Percentiles rank a stretch among this genome's conserved stretches.
These are phyloP conservation scores for Trichothecium sympodiale DNA, from an alignment of 2,329 filamentous ascomycete species.

Conservation along the genomic window DNA sequence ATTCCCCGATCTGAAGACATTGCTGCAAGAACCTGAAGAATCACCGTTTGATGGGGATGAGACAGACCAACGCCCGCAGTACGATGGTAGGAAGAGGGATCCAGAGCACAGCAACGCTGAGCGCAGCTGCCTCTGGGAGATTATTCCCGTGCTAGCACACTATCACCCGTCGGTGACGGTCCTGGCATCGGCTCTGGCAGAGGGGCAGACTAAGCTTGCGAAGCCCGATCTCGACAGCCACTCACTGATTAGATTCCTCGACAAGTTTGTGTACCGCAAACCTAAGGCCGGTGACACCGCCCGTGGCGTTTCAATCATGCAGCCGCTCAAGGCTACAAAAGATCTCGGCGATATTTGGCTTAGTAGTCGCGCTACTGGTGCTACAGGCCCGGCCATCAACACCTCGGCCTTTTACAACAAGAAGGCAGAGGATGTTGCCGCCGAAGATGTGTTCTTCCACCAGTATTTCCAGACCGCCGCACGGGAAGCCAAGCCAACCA, in stretches of 20 bases:
- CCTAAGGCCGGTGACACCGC: conserved; percentile 59
- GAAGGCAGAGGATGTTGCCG: conserved; percentile 76
- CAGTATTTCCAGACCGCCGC: conserved; percentile 78
- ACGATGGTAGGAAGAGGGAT: conserved; percentile 84
- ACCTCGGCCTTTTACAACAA: conserved; percentile 84
- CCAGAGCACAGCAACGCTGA: conserved; percentile 92
- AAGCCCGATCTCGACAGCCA: conserved; percentile 89
- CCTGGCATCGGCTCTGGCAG: conserved; percentile 63
- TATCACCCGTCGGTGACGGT: conserved; percentile 90
- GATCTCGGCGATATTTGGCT: conserved; percentile 45
- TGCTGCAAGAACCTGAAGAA: conserved; percentile 73
- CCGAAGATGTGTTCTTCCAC: conserved; percentile 96
- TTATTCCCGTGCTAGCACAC: conserved; percentile 48
- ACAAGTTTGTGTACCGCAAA: conserved; percentile 97
- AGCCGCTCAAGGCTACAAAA: conserved; percentile 56
- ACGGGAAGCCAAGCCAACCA: conserved; percentile 42
- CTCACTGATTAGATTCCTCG: conserved; percentile 87
- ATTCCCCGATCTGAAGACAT: conserved; percentile 68
- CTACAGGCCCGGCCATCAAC: conserved; percentile 49
- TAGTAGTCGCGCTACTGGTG: conserved; percentile 35
- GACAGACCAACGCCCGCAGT: conserved; percentile 33
- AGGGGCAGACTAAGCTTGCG: conserved; percentile 58
- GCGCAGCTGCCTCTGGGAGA: conserved; percentile 84
- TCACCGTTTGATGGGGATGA: conserved; percentile 54
- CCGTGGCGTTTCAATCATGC: conserved; percentile 90